Conservation (phyloP, 2,329 filamentous ascomycete genomes). For the Parascedosporium putredinis region DNA sequence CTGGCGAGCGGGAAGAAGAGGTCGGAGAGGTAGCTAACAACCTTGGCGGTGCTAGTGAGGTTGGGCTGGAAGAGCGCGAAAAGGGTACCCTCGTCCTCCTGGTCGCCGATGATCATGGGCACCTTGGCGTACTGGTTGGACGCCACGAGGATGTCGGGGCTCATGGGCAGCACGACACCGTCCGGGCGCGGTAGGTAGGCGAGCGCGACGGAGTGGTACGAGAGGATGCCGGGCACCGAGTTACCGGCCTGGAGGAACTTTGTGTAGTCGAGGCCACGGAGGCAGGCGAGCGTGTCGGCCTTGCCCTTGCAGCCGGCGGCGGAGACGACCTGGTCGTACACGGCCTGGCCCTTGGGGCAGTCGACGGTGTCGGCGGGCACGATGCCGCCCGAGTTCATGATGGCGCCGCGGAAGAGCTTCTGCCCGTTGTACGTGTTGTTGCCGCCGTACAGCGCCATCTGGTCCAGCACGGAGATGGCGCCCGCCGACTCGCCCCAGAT, state of each 20-base stretch:
- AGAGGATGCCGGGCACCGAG: slow-evolving; percentile 45
- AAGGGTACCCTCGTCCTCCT: slow-evolving; percentile 57
- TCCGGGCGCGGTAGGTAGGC: slow-evolving; percentile 54
- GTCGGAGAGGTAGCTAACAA: slow-evolving; percentile 41
- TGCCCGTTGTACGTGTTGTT: slow-evolving; percentile 53
- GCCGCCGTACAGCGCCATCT: slow-evolving; percentile 51
- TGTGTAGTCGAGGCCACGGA: slow-evolving; percentile 41
- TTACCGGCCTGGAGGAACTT: slow-evolving; percentile 45
- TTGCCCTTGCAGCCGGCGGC: slow-evolving; percentile 42
- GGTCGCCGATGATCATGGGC: slow-evolving; percentile 53
- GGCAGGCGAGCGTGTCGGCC: slow-evolving; percentile 39
- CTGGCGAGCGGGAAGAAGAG: slow-evolving; percentile 37
- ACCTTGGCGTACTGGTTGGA: slow-evolving; percentile 43
- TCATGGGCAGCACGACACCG: slow-evolving; percentile 38
- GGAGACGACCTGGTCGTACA: slow-evolving; percentile 41
- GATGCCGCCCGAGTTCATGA: slow-evolving; percentile 51
- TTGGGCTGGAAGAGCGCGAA: slow-evolving; percentile 50
- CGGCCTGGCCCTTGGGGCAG: slow-evolving; percentile 41
- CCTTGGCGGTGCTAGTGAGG: slow-evolving; percentile 40
- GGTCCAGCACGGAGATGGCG: slow-evolving; percentile 50
- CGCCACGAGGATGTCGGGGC: slow-evolving; percentile 37
- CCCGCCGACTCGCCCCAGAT: slow-evolving; percentile 55
- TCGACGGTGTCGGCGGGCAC: slow-evolving; percentile 42
- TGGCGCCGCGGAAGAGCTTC: slow-evolving; percentile 51
- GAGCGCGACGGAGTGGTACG: slow-evolving; percentile 46